Evolutionary conservation across 148 eudicot species (phyloP).

Genomic region (Spergularia marina): DNA sequence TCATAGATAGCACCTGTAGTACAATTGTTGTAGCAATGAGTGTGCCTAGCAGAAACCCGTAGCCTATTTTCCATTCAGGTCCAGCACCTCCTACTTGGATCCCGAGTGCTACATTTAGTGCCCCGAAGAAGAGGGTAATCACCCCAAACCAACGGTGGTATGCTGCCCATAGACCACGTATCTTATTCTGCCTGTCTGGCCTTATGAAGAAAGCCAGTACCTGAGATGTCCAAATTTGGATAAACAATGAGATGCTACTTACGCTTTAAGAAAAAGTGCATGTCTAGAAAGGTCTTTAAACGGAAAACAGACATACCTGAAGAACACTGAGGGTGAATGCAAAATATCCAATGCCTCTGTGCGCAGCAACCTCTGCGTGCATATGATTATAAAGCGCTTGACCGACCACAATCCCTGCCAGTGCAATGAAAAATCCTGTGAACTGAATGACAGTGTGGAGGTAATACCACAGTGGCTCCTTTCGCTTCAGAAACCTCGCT

Average conservation of each 20-base stretch:
- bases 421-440: conserved; percentile 62
- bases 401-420: conserved; percentile 74
- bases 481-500: conserved; percentile 72
- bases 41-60: conserved; percentile 66
- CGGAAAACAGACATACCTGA: conserved; percentile 46
- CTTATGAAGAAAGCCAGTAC: conserved; percentile 74
- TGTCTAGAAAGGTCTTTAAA: not conserved
- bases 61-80: conserved; percentile 73
- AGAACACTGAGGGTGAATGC: conserved; percentile 63
- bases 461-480: conserved; percentile 80
- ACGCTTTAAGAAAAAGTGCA: not conserved
- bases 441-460: conserved; percentile 73
- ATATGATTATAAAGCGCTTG: conserved; percentile 51
- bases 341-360: conserved; percentile 86
- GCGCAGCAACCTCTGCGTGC: conserved; percentile 56
- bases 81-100: conserved; percentile 69
- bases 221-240: conserved; percentile 32
- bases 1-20: conserved; percentile 59
- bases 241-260: not conserved
- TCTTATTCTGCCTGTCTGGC: conserved; percentile 74
- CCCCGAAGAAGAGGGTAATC: conserved; percentile 73
- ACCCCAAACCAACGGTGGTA: conserved; percentile 79
- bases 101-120: conserved; percentile 70
- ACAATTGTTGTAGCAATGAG: conserved; percentile 40
- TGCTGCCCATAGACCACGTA: conserved; percentile 66